Conservation (phyloP, 306 rosid species). For the Quercus robur region DNA sequence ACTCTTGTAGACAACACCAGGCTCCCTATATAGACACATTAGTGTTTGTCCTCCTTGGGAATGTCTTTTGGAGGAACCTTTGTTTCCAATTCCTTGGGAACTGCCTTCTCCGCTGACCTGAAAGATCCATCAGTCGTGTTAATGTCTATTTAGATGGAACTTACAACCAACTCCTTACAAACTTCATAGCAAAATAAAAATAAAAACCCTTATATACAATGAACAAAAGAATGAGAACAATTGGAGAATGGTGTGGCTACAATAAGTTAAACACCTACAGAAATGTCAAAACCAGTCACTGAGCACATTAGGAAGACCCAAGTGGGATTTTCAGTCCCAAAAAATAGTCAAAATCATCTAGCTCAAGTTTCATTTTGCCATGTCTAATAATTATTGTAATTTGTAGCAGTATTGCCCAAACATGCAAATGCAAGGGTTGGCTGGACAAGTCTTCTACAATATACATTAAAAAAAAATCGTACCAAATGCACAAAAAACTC, state of each 20-base stretch:
- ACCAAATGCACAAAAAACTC: too few species aligned
- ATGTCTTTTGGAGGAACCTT: constrained; percentile 40
- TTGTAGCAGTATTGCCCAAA: neutral
- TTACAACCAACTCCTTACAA: too few species aligned
- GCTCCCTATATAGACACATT: neutral
- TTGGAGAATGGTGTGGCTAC: neutral
- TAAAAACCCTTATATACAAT: neutral
- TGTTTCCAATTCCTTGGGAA: constrained; percentile 38
- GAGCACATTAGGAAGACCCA: neutral
- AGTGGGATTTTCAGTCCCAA: neutral
- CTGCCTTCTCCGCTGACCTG: constrained; percentile 36
- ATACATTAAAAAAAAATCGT: too few species aligned
- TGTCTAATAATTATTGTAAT: neutral
- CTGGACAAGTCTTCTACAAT: neutral
- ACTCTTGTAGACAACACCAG: neutral
- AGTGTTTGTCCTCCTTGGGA: constrained; percentile 41
- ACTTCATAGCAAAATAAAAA: neutral
- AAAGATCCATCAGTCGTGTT: neutral
- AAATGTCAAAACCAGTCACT: neutral
- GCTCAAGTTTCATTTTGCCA: neutral
- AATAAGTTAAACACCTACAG: neutral
- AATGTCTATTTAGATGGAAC: too few species aligned
- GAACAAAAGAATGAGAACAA: neutral
- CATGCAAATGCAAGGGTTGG: neutral
- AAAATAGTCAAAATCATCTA: neutral